Evolutionary conservation across 2,329 filamentous ascomycete genomes (phyloP), one percentile per base, ranked within the genome.

Genomic region (Xylariales sp.): DNA sequence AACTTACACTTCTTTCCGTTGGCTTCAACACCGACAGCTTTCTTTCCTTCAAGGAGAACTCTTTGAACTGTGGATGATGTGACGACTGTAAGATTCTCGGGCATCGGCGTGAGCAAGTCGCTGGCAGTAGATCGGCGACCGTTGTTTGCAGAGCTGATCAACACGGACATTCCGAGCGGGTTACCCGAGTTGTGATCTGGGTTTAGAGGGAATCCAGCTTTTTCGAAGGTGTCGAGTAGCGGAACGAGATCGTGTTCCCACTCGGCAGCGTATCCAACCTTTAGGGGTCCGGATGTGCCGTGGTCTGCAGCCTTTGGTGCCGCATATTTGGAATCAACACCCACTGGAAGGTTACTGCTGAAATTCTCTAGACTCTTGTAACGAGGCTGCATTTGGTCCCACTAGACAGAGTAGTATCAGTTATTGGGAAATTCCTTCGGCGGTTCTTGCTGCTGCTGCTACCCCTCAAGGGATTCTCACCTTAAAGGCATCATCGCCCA

Each of bases 111-210:
- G 10, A 81, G 45, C 31, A 78, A 57, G 42, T 77, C 75, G 2
- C 61, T 60, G 0, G 76, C 69, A 0, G 74, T 80, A 0, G 66
- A 67, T 14, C 75, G 61, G 7, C 62, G 34, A 1, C 74, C 75
- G 6, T 67, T 58, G 18, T 62, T 50, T n/a, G 69, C 62, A 10
- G 74, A 75, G 32, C 67, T 71, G 44, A 74, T 68, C 13, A 65
- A 49, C 29, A 71, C 55, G 2, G 66, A 66, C 57, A 81, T 67
- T 4, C 78, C 78, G 20, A 80, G 60, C 0, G 74, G 75, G 47
- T 81, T 66, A 0, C 78, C 78, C 6, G 69, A 72, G 44, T 81
- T 81, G 27, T 75, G 65, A 44, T 81, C 76, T 0, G 62, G 61
- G 42, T 80, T 80, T 14, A 68, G 44, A 0, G 65, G 57, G 24